phyloP scores from a whole-genome alignment of 208 protist genomes.

The Balamuthia mandrillaris region DNA sequence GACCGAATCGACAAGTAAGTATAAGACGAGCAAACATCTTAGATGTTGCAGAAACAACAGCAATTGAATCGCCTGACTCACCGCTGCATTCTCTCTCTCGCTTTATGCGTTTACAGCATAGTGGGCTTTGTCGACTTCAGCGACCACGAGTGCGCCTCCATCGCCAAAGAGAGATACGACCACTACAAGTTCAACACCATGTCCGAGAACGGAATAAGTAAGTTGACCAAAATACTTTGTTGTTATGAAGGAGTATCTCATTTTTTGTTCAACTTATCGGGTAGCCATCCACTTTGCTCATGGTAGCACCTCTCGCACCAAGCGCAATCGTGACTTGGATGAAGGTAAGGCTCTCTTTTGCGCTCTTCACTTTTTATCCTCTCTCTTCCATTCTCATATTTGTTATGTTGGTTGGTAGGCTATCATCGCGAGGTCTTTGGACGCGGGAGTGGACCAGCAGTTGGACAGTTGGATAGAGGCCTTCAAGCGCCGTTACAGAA shows the following conservation, averaged over 20 bases:
- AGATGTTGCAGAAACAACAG: not conserved
- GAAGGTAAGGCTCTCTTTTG: not conserved
- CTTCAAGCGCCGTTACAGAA: no score
- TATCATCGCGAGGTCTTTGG: not conserved
- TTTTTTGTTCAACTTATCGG: not conserved
- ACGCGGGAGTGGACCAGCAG: not conserved
- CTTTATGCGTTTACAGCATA: not conserved
- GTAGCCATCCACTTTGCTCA: conserved; percentile 7
- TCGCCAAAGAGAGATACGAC: not conserved
- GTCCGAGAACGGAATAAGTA: not conserved
- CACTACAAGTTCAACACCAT: not conserved
- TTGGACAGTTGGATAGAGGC: no score
- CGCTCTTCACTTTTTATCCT: not conserved
- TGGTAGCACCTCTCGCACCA: not conserved
- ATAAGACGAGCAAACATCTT: not conserved
- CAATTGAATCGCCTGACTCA: not conserved
- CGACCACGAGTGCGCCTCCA: not conserved
- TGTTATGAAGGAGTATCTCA: not conserved
- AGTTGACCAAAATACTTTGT: not conserved
- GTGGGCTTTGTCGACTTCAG: conserved; percentile 23
- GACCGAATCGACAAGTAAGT: conserved; percentile 22
- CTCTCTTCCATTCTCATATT: not conserved
- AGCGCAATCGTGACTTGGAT: not conserved
- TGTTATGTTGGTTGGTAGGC: not conserved
- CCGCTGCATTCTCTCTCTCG: not conserved